Evolutionary conservation across 352 stramenopile genomes (phyloP), one percentile per base, ranked within the genome.

Genomic region (Globisporangium takayamanum): DNA sequence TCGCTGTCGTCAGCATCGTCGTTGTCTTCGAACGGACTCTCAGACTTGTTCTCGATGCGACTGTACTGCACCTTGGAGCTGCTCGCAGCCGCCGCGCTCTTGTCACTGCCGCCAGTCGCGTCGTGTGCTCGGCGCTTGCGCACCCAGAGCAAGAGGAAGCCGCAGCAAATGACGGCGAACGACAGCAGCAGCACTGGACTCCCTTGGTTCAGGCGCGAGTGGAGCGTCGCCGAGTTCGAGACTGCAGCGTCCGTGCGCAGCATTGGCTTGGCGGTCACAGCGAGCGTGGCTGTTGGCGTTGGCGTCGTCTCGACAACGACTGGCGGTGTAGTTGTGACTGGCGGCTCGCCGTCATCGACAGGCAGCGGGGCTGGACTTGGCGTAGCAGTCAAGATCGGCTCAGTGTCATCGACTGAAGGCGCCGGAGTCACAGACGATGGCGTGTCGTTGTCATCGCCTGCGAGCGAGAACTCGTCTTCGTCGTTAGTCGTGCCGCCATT

Each of bases 11-110:
- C 75, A 25, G 59, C 68, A 52, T 77, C 73, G n/a, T 70, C 62
- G 4, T 62, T 47, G 12, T 79, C 79, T 53, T 85, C 69, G 42
- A 80, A 74, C 56, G 68, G 62, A 55, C 76, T 68, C 42, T 84
- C 76, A 16, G 70, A 64, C 33, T 59, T 58, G 69, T 80, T 79
- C 36, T 86, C 78, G 25, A 91, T 79, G 57, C 79, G 77, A 49
- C 65, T 87, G 70, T 91, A 91, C 59, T 87, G 67, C 37, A 80
- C 71, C 50, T 87, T 83, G 33, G 50, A 46, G 50, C 50, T 56
- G 30, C 22, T 47, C 4, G 8, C 10, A 3, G 30, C 30, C 8
- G 66, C 60, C 16, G 28, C 47, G 45, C 55, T 52, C 25, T 66
- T 69, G 53, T 30, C 20, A 18, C 30, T 14, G 30, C 39, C 36